phyloP scores from a whole-genome alignment of 2,329 filamentous ascomycete species.

The Colletotrichum lentis region DNA sequence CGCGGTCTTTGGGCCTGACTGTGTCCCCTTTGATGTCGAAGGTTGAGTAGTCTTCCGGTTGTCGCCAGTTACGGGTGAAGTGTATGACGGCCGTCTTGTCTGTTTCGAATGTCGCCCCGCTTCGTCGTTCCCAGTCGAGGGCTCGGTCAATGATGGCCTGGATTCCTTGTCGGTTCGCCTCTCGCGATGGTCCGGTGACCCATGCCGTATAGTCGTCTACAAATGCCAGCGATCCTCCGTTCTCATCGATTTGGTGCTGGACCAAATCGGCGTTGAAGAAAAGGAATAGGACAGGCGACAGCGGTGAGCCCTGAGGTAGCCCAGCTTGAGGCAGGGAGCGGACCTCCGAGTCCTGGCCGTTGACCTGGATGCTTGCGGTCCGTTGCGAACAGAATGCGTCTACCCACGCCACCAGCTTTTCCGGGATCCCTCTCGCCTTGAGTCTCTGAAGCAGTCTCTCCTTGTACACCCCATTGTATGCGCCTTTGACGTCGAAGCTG shows the following conservation, averaged over 20 bases:
- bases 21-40: constrained; percentile 16
- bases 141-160: constrained; percentile 40
- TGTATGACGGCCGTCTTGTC: constrained; percentile 43
- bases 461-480: constrained; percentile 52
- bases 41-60: constrained; percentile 33
- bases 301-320: constrained; percentile 45
- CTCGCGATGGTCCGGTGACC: not conserved
- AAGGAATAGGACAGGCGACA: constrained; percentile 50
- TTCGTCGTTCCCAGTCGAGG: constrained; percentile 40
- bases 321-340: constrained; percentile 39
- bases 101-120: constrained; percentile 42
- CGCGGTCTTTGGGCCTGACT: not conserved
- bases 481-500: constrained; percentile 53
- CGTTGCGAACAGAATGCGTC: constrained; percentile 41
- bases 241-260: constrained; percentile 42
- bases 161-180: constrained; percentile 38
- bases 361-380: constrained; percentile 41
- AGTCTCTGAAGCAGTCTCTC: constrained; percentile 42
- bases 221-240: constrained; percentile 29
- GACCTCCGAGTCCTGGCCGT: constrained; percentile 38
- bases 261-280: constrained; percentile 44
- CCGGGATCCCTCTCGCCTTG: constrained; percentile 40
- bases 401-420: constrained; percentile 38
- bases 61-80: constrained; percentile 37
- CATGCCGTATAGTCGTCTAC: not conserved